Base-by-base conservation (phyloP, 192 early-diverging fungal species). In the Coemansia sp. region DNA sequence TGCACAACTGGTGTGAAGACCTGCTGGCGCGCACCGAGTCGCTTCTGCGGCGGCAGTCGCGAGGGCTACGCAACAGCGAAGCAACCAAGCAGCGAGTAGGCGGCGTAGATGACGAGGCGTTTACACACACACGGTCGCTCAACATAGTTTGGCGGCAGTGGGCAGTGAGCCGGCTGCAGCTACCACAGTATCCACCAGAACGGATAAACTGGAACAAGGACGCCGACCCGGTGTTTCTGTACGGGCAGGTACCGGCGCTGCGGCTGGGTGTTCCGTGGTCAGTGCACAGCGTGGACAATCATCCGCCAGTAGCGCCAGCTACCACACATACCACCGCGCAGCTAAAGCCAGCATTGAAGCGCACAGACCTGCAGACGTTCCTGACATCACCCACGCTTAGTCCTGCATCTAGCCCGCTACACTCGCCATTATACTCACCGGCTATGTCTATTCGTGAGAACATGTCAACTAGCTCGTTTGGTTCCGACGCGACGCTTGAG, bases 191-290 rank as follows among this genome's bases (percentile, higher is more conserved):
- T 42, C 78, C 78, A 37, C 78, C 78, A 2, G 78, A 81, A 56
- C 61, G 64, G 49, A 81, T 81, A 59, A 81, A 81, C 70, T 81
- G 78, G 78, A 81, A 81, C 66, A 75, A 75, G 46, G 78, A 81
- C 64, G 78, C 78, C 0, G 78, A 81, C 66, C 78, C 73, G 15
- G 72, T 69, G 55, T 81, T 81, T 46, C 73, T 81, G 17, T 81
- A 81, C 44, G 78, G 69, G 2, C 78, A 72, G 58, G 71, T 74
- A 48, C 78, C 73, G 2, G 78, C 69, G 4, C 58, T 81, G 15
- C 65, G 72, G 4, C 65, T 75, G 2, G 69, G 69, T 38, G 65
- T 80, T 6, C 71, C 77, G 3, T 81, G 78, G 72, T 68, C 72
- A 1, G 50, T 40, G 5, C 73, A 70, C 66, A 62, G 60, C 51